Evolutionary conservation across 1,284 basidiomycete species (phyloP), one percentile per base, ranked within the genome.

Genomic region (Leccinum fallax): DNA sequence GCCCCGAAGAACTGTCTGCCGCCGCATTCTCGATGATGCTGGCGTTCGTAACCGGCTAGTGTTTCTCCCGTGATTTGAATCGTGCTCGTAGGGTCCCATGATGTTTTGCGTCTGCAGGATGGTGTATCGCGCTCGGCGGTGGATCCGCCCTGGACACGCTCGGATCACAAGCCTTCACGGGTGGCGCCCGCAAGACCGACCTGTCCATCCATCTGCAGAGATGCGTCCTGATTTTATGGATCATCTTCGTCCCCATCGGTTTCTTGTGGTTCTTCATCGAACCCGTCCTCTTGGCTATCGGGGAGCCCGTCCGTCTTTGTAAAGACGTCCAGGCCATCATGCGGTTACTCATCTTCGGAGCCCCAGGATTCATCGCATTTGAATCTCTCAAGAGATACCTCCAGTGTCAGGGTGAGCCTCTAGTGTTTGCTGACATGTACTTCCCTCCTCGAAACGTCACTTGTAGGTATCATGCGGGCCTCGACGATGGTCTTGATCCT

Each of bases 321-420:
- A 74, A 71, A 55, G 81, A 87, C 66, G 87, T 88, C 0, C 87
- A 91, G 68, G 68, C 68, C 16, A 89, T 89, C 68, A 76, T 91
- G 65, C 83, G 89, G 10, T 70, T 91, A 26, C 75, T 92, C 55
- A 80, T 85, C 55, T 60, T 85, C 46, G 89, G 85, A 2, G 87
- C 85, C 0, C 89, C 90, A 1, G 89, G 83, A 6, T 91, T 90
- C 69, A 84, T 92, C 63, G 88, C 84, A 8, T 92, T 92, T 63
- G 90, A 92, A 72, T 86, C 84, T 58, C 76, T 90, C 66, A 92
- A 91, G 74, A 92, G 90, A 74, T 92, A 91, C 73, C 71, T 92
- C 24, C 89, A 92, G 71, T 90, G 89, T 61, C 89, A 92, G 79
- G 89, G 89, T 87, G 65, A 63, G 79, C 68, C 43, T 67, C 24